phyloP scores from a whole-genome alignment of 352 stramenopile species.

The Chrysophaeum taylorii region DNA sequence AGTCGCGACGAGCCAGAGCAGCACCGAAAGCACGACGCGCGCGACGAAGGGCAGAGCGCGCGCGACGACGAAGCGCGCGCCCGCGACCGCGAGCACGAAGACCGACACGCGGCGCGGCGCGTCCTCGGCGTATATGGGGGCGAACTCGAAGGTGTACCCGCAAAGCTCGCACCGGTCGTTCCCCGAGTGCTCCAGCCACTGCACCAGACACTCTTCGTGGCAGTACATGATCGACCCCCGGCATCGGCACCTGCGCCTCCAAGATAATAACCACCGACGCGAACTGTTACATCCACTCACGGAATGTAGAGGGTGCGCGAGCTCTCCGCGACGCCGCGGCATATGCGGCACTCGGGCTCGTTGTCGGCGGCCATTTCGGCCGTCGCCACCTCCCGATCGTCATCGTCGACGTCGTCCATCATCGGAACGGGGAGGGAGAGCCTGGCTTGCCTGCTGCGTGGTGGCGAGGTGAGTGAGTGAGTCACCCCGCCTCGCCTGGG shows the following conservation, averaged over 20 bases:
- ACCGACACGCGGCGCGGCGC: constrained; percentile 60
- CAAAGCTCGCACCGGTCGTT: constrained; percentile 80
- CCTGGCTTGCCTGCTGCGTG: no score
- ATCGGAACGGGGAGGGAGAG: no score
- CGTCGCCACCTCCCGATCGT: no score
- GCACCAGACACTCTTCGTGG: constrained; percentile 76
- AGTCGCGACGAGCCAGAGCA: constrained; percentile 70
- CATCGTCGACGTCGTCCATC: no score
- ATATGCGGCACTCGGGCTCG: constrained; percentile 68
- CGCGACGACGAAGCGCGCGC: constrained; percentile 50
- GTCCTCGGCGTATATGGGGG: constrained; percentile 66
- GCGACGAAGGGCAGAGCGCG: constrained; percentile 67
- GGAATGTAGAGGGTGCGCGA: not conserved
- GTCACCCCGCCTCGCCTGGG: no score
- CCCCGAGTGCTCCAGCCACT: constrained; percentile 57
- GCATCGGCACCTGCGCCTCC: constrained; percentile 47
- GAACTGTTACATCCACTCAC: not conserved
- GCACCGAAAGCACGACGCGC: constrained; percentile 49
- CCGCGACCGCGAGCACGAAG: constrained; percentile 50
- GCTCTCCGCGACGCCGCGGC: constrained; percentile 58
- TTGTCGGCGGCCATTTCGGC: constrained; percentile 31
- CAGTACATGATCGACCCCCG: constrained; percentile 75
- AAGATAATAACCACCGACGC: not conserved
- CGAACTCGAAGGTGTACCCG: constrained; percentile 73
- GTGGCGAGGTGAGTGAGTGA: no score